Base-by-base conservation (phyloP, 2,329 filamentous ascomycete species). In the Aspergillus fructus region DNA sequence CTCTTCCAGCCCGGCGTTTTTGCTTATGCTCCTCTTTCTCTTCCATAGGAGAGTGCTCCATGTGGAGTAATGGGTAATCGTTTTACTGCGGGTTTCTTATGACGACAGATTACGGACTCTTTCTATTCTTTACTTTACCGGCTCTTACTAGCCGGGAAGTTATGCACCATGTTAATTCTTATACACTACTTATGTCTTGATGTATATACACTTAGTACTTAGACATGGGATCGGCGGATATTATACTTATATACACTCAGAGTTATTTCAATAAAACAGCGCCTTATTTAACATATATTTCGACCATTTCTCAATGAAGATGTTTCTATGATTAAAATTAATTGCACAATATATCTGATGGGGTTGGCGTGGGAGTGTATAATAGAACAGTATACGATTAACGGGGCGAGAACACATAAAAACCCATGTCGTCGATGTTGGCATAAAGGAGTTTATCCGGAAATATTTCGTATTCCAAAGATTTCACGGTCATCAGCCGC, bases 91-190 rank as follows among this genome's bases (percentile, higher is more conserved):
- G 59, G 55, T 30, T 59, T 37, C n/a, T 46, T 24, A 48, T 27
- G 45, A 64, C 55, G 59, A 64, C 64, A 58, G 49, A 52, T 54
- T 40, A 63, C 57, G 59, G 59, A 62, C 60, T 47, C 54, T 45
- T 60, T 45, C 53, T 40, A 33, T 53, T 57, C 33, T 61, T 47
- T 46, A 42, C 41, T 55, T 51, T 55, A 24, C 24, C 43, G 42
- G 50, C 33, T 52, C 37, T 52, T 53, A 47, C 49, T 42, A 49
- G 23, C 51, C 48, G 34, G 43, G 27, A 40, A 27, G 39, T 48
- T 43, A 23, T 37, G 17, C 27, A n/a, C n/a, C 53, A 51, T 23
- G 47, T 43, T 48, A 42, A 41, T 23, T 50, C 15, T 45, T 55
- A 57, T 53, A 47, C 50, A 47, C 11, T 15, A 51, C 48, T 49